Conservation (phyloP, 257 asterid genomes). For the Gynochthodes officinalis region DNA sequence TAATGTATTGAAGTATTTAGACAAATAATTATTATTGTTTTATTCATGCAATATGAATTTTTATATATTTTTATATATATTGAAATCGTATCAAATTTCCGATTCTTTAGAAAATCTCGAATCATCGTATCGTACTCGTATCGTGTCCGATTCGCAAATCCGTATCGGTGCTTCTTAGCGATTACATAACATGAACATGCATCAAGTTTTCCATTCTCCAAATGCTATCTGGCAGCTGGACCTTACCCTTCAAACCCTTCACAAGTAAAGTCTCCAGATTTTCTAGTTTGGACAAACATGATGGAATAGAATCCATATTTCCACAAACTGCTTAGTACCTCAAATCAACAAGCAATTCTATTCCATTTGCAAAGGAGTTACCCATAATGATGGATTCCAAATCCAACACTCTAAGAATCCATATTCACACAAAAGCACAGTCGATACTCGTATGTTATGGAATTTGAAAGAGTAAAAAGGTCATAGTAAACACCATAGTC, state of each 20-base stretch:
- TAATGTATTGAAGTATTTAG: no score
- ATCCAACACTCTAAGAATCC: slow-evolving; percentile 15
- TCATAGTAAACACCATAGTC: neutral
- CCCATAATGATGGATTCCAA: slow-evolving; percentile 15
- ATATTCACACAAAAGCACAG: slow-evolving; percentile 2
- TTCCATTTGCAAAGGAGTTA: neutral
- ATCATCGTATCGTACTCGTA: no score
- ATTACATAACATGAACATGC: no score
- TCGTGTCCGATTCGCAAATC: no score
- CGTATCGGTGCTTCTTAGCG: no score
- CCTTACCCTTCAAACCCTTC: slow-evolving; percentile 9
- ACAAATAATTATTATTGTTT: no score
- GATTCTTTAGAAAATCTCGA: no score
- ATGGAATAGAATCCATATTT: slow-evolving; percentile 5
- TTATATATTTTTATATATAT: no score
- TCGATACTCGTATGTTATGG: neutral
- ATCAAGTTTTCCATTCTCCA: no score
- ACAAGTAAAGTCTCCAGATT: slow-evolving; percentile 15
- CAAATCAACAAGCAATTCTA: neutral
- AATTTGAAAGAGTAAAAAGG: neutral
- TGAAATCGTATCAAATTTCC: no score
- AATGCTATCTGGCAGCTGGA: no score
- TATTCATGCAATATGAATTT: no score
- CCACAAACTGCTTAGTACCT: slow-evolving; percentile 7
- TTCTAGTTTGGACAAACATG: neutral